Conservation (phyloP, 1,284 basidiomycete genomes). For the Cryptococcus neoformans region DNA sequence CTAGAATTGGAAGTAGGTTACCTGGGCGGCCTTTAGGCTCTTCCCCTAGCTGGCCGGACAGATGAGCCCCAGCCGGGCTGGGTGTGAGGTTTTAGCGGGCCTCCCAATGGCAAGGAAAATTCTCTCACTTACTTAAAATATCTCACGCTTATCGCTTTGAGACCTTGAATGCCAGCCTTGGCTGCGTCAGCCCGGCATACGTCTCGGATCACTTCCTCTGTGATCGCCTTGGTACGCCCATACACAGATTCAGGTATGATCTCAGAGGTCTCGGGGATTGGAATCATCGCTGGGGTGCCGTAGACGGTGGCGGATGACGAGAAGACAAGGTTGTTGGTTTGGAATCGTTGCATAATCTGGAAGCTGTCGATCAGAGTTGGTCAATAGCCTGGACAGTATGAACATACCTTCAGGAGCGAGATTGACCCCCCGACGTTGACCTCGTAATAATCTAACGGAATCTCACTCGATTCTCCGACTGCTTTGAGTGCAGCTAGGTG, state of each 20-base stretch:
- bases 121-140: slow-evolving; percentile 92
- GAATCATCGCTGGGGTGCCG: slow-evolving; percentile 85
- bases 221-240: slow-evolving; percentile 92
- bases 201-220: slow-evolving; percentile 85
- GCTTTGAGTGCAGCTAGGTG: slow-evolving; percentile 98
- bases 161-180: neutral
- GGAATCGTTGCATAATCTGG: slow-evolving; percentile 61
- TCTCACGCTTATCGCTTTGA: slow-evolving; percentile 41
- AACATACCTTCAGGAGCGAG: too few relatives aligned
- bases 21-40: slow-evolving; percentile 93
- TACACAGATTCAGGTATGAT: slow-evolving; percentile 89
- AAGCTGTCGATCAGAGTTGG: too few relatives aligned
- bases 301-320: slow-evolving; percentile 99
- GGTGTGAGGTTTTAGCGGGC: neutral
- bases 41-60: slow-evolving; percentile 93
- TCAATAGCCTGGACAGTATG: too few relatives aligned
- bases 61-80: slow-evolving; percentile 94
- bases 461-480: slow-evolving; percentile 92
- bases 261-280: slow-evolving; percentile 89
- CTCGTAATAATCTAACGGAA: slow-evolving; percentile 77
- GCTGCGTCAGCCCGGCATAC: slow-evolving; percentile 65
- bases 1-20: slow-evolving; percentile 89
- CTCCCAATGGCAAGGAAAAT: too few relatives aligned
- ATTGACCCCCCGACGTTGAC: slow-evolving; percentile 54
- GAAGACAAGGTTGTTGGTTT: slow-evolving; percentile 84